Evolutionary conservation across 306 rosid genomes (phyloP).

Genomic region (Sicyos baderoa): DNA sequence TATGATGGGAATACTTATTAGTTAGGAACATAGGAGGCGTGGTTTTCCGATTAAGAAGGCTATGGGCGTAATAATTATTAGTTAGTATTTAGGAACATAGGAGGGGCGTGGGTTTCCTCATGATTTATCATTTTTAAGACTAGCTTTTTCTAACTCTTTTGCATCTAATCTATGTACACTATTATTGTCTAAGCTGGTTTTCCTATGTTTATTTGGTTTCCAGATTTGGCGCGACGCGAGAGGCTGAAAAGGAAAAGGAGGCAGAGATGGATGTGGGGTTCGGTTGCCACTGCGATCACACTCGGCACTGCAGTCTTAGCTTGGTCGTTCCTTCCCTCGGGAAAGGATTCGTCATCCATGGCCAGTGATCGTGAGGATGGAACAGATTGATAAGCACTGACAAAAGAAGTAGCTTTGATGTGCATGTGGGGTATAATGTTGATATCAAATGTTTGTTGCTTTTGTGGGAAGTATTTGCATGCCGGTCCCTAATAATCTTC

Average conservation of each 20-base stretch:
- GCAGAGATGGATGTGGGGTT: slow-evolving; percentile 93
- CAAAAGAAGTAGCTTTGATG: slow-evolving; percentile 25
- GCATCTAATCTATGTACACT: not conserved
- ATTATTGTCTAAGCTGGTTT: not conserved
- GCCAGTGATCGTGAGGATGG: slow-evolving; percentile 12
- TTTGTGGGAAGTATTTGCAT: slow-evolving; percentile 30
- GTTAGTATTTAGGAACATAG: too few relatives aligned
- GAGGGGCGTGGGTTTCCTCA: too few relatives aligned
- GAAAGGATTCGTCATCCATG: slow-evolving; percentile 25
- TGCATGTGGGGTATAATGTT: slow-evolving; percentile 34
- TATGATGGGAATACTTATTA: not conserved
- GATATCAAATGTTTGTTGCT: slow-evolving; percentile 16
- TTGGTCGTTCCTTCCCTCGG: slow-evolving; percentile 61
- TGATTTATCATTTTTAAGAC: too few relatives aligned
- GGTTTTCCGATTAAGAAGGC: not conserved
- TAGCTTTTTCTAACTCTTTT: too few relatives aligned
- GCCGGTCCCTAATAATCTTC: slow-evolving; percentile 13
- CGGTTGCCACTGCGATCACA: slow-evolving; percentile 48
- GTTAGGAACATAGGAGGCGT: not conserved
- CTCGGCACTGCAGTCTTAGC: slow-evolving; percentile 67
- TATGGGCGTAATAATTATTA: too few relatives aligned
- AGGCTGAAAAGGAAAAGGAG: slow-evolving; percentile 54
- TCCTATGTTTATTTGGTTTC: slow-evolving; percentile 9
- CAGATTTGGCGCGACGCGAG: slow-evolving; percentile 70
- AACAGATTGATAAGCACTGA: slow-evolving; percentile 12